phyloP scores from a whole-genome alignment of 108 stramenopile species.

The Epithemia pelagica region DNA sequence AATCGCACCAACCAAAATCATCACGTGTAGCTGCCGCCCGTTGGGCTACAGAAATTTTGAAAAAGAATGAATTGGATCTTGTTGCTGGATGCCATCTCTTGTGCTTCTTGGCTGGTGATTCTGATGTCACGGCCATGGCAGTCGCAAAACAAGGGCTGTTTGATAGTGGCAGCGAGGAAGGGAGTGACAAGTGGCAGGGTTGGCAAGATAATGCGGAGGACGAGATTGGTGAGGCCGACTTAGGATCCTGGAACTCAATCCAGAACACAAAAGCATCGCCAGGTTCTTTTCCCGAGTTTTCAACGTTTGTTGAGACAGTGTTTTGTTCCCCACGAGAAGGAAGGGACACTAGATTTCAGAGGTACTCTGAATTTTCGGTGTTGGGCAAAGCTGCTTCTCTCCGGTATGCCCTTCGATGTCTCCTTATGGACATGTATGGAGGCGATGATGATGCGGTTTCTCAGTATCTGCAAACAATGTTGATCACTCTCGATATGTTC shows the following conservation, averaged over 20 bases:
- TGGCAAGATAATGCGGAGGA: slow-evolving; percentile 4
- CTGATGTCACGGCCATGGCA: slow-evolving; percentile 58
- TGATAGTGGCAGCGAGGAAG: slow-evolving; percentile 27
- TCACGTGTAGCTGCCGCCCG: slow-evolving; percentile 63
- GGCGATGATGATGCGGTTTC: slow-evolving; percentile 42
- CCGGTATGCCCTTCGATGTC: slow-evolving; percentile 49
- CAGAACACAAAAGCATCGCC: background rate
- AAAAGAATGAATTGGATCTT: slow-evolving; percentile 26
- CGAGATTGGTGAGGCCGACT: background rate
- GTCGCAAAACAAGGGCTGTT: slow-evolving; percentile 62
- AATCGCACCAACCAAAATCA: slow-evolving; percentile 53
- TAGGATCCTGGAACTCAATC: background rate
- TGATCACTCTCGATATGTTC: slow-evolving; percentile 26
- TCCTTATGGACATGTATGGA: slow-evolving; percentile 62
- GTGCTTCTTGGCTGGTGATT: slow-evolving; percentile 72
- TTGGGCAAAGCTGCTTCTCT: slow-evolving; percentile 51
- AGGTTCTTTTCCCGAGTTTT: slow-evolving; percentile 38
- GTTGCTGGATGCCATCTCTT: slow-evolving; percentile 59
- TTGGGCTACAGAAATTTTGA: slow-evolving; percentile 65
- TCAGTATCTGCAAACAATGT: slow-evolving; percentile 31
- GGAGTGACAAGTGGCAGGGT: no score
- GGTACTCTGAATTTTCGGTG: slow-evolving; percentile 46
- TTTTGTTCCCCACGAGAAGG: slow-evolving; percentile 14
- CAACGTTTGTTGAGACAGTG: slow-evolving; percentile 29
- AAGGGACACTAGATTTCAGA: background rate